Conservation (phyloP, 176 grass and related monocot genomes). For the Oryza australiensis region DNA sequence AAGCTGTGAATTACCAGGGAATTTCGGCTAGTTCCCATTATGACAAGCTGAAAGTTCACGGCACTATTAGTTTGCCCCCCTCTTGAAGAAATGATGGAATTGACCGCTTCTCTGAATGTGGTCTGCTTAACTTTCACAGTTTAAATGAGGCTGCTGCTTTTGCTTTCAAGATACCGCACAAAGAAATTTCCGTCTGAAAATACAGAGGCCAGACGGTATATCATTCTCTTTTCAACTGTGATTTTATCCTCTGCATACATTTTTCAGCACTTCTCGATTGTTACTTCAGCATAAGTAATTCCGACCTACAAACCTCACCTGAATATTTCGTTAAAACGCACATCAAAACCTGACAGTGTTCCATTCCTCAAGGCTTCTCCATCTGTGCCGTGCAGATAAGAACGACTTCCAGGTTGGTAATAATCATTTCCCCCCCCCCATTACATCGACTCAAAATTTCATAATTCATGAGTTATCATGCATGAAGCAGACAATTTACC, state of each 20-base stretch:
- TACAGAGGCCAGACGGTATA: background rate
- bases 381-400: background rate
- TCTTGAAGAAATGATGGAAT: conserved; percentile 4
- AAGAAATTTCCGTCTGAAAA: background rate
- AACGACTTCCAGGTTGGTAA: background rate
- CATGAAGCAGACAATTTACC: conserved; percentile 10
- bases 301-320: background rate
- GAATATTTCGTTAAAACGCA: background rate
- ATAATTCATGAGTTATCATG: background rate
- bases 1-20: background rate
- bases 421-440: background rate
- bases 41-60: conserved; percentile 22
- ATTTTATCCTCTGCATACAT: background rate
- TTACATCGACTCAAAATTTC: background rate
- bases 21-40: background rate
- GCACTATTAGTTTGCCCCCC: background rate
- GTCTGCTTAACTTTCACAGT: background rate
- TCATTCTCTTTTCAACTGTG: background rate
- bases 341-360: background rate
- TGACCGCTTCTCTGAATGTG: background rate
- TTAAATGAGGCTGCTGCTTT: background rate
- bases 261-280: background rate
- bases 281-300: background rate
- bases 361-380: background rate
- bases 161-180: background rate